These are phyloP conservation scores for Lipomyces kockii DNA, from an alignment of 805 yeast species.

Conservation along the genomic window DNA sequence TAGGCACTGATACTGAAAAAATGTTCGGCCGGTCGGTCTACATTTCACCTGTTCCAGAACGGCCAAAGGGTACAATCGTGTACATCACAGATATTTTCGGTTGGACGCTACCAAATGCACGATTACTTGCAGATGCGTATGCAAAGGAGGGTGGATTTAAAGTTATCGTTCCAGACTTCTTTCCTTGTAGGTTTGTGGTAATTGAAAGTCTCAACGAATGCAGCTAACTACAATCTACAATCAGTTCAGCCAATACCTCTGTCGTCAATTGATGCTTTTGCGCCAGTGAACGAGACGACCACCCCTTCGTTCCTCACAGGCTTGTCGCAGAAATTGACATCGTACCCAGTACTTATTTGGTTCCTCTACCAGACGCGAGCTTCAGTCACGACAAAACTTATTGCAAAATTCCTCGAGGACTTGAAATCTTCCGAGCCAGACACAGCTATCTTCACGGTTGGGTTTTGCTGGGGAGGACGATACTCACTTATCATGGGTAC, in stretches of 20 bases:
- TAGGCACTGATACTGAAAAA: conserved; percentile 11
- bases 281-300: conserved; percentile 4
- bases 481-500: conserved; percentile 18
- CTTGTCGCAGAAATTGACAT: not conserved
- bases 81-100: conserved; percentile 27
- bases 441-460: conserved; percentile 22
- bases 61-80: conserved; percentile 24
- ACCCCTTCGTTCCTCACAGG: conserved; percentile 4
- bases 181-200: conserved; percentile 14
- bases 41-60: conserved; percentile 14
- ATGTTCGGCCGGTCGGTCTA: conserved; percentile 10
- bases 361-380: conserved; percentile 14
- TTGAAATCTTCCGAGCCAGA: conserved; percentile 9
- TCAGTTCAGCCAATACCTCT: conserved; percentile 19
- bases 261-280: conserved; percentile 9
- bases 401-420: conserved; percentile 21
- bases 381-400: conserved; percentile 12
- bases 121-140: conserved; percentile 30
- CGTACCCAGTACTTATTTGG: conserved; percentile 3
- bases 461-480: conserved; percentile 35
- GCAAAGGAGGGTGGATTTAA: conserved; percentile 24
- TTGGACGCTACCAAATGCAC: conserved; percentile 25
- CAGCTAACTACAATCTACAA: not conserved
- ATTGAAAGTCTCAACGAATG: not conserved
- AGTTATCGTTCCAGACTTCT: conserved; percentile 23